Percentiles rank a stretch among this genome's conserved stretches.
phyloP scores from a whole-genome alignment of 2,329 filamentous ascomycete species.

The Sclerotinia subarctica region DNA sequence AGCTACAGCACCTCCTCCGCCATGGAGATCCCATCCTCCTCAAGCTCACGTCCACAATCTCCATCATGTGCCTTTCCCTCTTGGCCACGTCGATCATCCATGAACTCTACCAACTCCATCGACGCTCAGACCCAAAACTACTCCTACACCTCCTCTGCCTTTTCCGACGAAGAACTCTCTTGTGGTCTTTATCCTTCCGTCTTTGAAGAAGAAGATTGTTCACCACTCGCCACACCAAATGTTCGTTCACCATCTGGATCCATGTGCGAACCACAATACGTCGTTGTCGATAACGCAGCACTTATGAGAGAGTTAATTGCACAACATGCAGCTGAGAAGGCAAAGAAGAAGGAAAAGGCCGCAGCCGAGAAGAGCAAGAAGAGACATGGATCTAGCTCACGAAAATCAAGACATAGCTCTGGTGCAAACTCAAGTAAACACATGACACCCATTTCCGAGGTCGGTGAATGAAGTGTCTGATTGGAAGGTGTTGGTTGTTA shows the following conservation, averaged over 20 bases:
- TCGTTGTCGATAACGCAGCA: slow-evolving; percentile 33
- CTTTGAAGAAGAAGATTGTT: slow-evolving; percentile 50
- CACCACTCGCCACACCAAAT: slow-evolving; percentile 39
- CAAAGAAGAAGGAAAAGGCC: slow-evolving; percentile 30
- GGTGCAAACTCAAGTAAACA: slow-evolving; percentile 46
- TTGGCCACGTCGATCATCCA: slow-evolving; percentile 55
- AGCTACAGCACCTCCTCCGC: slow-evolving; percentile 30
- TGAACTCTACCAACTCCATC: slow-evolving; percentile 37
- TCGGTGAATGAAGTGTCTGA: slow-evolving; percentile 40
- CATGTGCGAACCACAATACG: slow-evolving; percentile 27
- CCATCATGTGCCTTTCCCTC: slow-evolving; percentile 54
- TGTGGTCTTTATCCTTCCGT: slow-evolving; percentile 52
- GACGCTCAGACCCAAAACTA: slow-evolving; percentile 26
- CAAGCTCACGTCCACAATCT: slow-evolving; percentile 29
- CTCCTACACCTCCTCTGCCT: slow-evolving; percentile 32
- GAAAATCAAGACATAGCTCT: slow-evolving; percentile 33
- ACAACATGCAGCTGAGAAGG: slow-evolving; percentile 36
- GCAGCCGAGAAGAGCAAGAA: slow-evolving; percentile 18
- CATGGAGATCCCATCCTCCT: slow-evolving; percentile 34
- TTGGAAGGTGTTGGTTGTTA: background rate
- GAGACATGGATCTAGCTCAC: slow-evolving; percentile 35
- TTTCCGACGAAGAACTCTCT: slow-evolving; percentile 53
- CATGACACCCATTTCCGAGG: slow-evolving; percentile 57
- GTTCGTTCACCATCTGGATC: slow-evolving; percentile 29
- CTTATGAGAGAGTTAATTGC: slow-evolving; percentile 35